Evolutionary conservation across 257 asterid species (phyloP).

Genomic region (Solanum sejunctum): DNA sequence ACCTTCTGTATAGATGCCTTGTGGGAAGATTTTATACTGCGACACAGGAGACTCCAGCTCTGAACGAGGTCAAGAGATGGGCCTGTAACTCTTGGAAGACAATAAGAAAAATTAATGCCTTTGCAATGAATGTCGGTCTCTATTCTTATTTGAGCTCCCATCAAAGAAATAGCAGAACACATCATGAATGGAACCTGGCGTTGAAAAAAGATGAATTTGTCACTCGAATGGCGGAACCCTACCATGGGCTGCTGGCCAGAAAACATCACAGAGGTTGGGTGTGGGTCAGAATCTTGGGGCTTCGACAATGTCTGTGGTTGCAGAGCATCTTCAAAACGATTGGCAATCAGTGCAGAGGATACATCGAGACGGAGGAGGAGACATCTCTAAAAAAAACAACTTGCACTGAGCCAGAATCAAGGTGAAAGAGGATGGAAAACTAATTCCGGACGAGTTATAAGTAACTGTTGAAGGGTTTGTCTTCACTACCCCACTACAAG

Average conservation of each 20-base stretch:
- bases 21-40: neutral
- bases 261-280: neutral
- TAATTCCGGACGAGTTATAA: neutral
- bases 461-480: neutral
- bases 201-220: neutral
- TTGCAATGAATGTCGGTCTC: neutral
- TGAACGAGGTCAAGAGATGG: neutral
- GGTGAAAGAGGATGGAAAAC: neutral
- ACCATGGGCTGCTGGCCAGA: neutral
- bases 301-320: neutral
- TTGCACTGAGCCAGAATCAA: neutral
- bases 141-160: neutral
- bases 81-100: neutral
- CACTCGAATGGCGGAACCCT: neutral
- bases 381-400: neutral
- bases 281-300: neutral
- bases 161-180: neutral
- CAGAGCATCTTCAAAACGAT: neutral
- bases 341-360: too few species aligned
- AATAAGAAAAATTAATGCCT: neutral
- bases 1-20: neutral
- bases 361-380: neutral
- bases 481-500: neutral
- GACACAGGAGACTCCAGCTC: neutral
- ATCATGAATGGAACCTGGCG: neutral